These are phyloP conservation scores for Ustilago nuda DNA, from an alignment of 1,284 basidiomycete species.

Conservation along the genomic window DNA sequence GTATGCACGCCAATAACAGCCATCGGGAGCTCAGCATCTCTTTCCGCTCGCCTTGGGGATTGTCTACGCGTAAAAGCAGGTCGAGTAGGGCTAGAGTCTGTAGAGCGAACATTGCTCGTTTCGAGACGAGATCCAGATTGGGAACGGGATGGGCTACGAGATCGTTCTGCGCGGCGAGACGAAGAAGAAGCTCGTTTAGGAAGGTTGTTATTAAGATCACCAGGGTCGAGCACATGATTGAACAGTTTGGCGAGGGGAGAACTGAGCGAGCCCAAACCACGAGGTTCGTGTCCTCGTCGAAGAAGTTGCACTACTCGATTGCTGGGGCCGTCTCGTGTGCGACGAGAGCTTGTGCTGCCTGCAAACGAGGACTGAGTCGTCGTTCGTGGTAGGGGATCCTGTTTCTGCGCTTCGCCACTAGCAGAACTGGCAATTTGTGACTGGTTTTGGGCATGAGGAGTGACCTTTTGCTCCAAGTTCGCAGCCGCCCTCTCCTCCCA, in stretches of 20 bases:
- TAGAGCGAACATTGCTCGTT: neutral
- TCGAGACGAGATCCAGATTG: conserved; percentile 3
- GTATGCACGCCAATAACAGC: conserved; percentile 9
- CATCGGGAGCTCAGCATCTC: neutral
- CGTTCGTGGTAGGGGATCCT: conserved; percentile 23
- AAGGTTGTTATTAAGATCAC: conserved; percentile 6
- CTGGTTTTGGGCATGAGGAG: conserved; percentile 4
- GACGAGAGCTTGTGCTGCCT: conserved; percentile 26
- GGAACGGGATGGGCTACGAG: conserved; percentile 11
- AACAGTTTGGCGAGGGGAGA: conserved; percentile 47
- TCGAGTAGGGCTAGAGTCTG: conserved; percentile 15
- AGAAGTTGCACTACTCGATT: conserved; percentile 23
- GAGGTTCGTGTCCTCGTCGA: conserved; percentile 29
- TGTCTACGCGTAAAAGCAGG: neutral
- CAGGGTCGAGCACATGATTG: conserved; percentile 28
- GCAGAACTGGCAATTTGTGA: neutral
- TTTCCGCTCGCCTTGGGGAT: conserved; percentile 1
- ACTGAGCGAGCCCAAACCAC: conserved; percentile 41
- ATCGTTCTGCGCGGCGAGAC: conserved; percentile 7
- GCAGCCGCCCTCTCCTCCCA: conserved; percentile 37
- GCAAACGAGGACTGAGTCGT: conserved; percentile 29
- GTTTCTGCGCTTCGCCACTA: neutral
- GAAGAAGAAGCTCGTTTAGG: conserved; percentile 10
- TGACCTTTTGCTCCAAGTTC: conserved; percentile 18
- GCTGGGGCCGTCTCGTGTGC: conserved; percentile 13